phyloP scores from a whole-genome alignment of 225 moss, liverwort and hornwort genomes.

The Pleurozium schreberi region DNA sequence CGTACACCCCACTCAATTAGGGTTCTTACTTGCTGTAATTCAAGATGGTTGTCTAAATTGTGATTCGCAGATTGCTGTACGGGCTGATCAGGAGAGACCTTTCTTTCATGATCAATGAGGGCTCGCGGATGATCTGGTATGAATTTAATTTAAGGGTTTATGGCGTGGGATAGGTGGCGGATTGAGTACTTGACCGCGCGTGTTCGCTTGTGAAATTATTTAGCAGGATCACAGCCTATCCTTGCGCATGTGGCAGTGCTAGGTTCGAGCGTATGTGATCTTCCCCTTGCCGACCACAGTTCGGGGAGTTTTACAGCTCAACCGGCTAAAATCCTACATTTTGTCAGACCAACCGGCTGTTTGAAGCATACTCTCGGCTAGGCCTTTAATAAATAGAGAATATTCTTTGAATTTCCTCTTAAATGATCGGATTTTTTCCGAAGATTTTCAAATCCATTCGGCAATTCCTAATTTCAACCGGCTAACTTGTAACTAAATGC shows the following conservation, averaged over 20 bases:
- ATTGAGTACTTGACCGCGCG: not conserved
- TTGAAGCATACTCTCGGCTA: no score
- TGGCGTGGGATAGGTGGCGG: not conserved
- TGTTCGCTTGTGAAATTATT: not conserved
- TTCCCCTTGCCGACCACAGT: constrained; percentile 10
- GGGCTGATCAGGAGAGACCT: not conserved
- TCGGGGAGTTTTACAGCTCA: no score
- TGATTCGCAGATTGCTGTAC: not conserved
- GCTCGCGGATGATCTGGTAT: not conserved
- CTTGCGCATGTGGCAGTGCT: not conserved
- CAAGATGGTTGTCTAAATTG: not conserved
- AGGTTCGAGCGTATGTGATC: no score
- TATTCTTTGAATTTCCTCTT: no score
- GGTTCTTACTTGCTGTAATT: not conserved
- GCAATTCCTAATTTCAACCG: no score
- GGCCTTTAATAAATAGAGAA: no score
- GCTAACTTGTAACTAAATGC: no score
- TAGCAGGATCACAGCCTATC: not conserved
- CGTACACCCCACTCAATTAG: not conserved
- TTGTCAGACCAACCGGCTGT: no score
- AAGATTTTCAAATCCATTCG: no score
- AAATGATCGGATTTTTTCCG: no score
- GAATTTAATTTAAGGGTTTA: not conserved
- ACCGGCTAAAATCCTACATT: no score
- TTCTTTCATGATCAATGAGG: not conserved